Base-by-base conservation (phyloP, 495 filamentous ascomycete species). In the Friedmanniomyces simplex region DNA sequence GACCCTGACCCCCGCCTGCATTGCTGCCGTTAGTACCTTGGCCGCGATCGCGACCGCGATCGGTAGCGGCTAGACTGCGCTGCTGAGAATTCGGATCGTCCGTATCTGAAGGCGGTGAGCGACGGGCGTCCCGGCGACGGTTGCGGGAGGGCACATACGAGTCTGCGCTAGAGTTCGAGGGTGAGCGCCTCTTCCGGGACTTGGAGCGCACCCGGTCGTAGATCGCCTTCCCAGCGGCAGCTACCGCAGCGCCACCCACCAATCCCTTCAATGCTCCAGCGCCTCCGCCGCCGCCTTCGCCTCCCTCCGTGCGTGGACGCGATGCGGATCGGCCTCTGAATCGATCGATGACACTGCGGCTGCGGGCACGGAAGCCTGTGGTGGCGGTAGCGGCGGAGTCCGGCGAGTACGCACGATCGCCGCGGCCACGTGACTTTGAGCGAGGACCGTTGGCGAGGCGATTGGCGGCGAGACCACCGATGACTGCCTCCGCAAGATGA, bases 401-500 rank as follows among this genome's bases (percentile, higher is more conserved):
- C 7, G 59, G 62, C 52, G 63, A 64, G 47, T 32, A 36, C 21
- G 55, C 57, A 20, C 64, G 64, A 64, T 16, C 57, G 34, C 57
- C 55, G 4, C 50, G 52, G 21, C 58, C 63, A 34, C 68, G 64
- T 20, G 68, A 69, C 55, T 62, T 63, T n/a, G 84, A 82, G 58
- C 82, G 77, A 11, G 84, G 76, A 18, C 89, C 88, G 65, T 94
- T 87, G 58, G 95, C 72, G 52, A 93, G 70, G 26, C 83, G 83
- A 64, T 85, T 93, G n/a, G 85, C 83, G 21, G 87, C 81, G 12
- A 96, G 79, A 67, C 90, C 90, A 60, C 88, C 89, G 56, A 96
- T 76, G 42, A 89, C 88, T 37, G 90, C 86, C 66, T 91, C 88
- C 39, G 81, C 66, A 47, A 83, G 64, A 67, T 86, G 76, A 41